These are phyloP conservation scores for Sindora glabra DNA, from an alignment of 306 rosid genomes.

Conservation along the genomic window DNA sequence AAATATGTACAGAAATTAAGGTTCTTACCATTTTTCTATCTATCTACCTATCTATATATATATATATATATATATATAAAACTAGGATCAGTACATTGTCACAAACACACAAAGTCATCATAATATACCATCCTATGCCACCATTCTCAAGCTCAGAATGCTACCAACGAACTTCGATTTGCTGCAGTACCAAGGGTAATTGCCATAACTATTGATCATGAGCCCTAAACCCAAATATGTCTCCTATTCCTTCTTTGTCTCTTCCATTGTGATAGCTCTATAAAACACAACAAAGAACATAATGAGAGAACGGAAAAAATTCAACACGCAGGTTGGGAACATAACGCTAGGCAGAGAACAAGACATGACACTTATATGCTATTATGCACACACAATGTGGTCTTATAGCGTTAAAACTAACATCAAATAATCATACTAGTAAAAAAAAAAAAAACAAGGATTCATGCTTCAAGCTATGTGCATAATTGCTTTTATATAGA, in stretches of 20 bases:
- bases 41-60: too few species aligned
- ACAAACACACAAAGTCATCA: too few species aligned
- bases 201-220: slow-evolving; percentile 53
- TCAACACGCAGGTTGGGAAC: too few species aligned
- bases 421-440: too few species aligned
- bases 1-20: too few species aligned
- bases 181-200: slow-evolving; percentile 59
- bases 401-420: neutral
- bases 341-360: too few species aligned
- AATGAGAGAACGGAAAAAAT: neutral
- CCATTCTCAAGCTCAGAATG: too few species aligned
- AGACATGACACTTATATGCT: neutral
- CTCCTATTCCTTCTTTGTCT: slow-evolving; percentile 56
- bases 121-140: too few species aligned
- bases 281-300: slow-evolving; percentile 6
- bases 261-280: slow-evolving; percentile 69
- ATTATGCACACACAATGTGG: neutral
- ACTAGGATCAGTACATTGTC: too few species aligned
- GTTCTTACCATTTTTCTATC: too few species aligned
- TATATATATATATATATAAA: too few species aligned
- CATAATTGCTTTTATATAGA: neutral
- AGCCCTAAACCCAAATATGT: slow-evolving; percentile 93
- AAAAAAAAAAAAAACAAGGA: neutral
- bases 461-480: neutral
- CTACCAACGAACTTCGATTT: too few species aligned